Base-by-base conservation (phyloP, 768 basidiomycete genomes). In the Leccinum variicolor region DNA sequence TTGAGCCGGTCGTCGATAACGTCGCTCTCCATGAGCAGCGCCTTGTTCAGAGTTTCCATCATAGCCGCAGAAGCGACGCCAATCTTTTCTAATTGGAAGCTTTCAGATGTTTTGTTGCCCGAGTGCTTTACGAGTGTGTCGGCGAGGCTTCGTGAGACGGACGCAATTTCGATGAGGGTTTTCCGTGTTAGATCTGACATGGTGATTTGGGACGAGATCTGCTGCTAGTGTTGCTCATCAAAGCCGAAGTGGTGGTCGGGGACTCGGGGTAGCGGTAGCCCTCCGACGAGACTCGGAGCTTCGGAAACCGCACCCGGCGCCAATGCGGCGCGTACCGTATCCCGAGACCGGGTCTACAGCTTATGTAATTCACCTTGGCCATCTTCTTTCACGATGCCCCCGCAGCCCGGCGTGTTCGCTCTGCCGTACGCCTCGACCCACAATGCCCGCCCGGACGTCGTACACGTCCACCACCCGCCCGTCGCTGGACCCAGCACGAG, bases 341-440 rank as follows among this genome's bases (percentile, higher is more conserved):
- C n/a, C n/a, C n/a, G n/a, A n/a, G n/a, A n/a, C n/a, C n/a, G n/a
- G n/a, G n/a, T n/a, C n/a, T n/a, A n/a, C n/a, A 34, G 33, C 33
- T 34, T 15, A 34, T 7, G 33, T 34, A 34, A 34, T 6, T 15
- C 33, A 6, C 14, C 14, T 13, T 15, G 53, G 19, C 65, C 31
- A 33, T 45, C n/a, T 21, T n/a, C 43, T 45, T 1, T 45, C 2
- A 52, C 54, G 65, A 87, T 87, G 84, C 86, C 86, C 50, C 87
- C 87, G 47, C 85, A 87, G 60, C 84, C 82, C 62, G 87, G 87
- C 53, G 75, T 88, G 60, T 89, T 89, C 65, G 76, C 84, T 3
- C 69, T 88, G 15, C 81, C 85, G 15, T 83, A 83, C 67, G 74
- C 79, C 29, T 76, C 81, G 51, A 75, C 73, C 14, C 78, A 77